A percentile compares a stretch with the other conserved stretches of the same genome.
phyloP scores from a whole-genome alignment of 2,329 filamentous ascomycete species.

The Diaporthe nobilis region DNA sequence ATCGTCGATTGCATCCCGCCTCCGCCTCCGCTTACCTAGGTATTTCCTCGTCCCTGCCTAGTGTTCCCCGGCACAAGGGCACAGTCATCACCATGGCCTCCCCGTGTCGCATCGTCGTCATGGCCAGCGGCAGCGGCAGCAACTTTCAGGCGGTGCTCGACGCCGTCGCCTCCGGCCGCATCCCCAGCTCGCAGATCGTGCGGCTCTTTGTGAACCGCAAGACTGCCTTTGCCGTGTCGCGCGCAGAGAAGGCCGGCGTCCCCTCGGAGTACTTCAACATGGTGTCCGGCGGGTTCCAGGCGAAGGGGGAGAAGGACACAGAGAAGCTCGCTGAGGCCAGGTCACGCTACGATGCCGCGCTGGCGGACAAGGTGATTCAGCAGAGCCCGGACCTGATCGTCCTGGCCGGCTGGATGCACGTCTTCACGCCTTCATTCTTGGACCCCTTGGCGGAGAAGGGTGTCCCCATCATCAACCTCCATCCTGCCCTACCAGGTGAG shows the following conservation, averaged over 20 bases:
- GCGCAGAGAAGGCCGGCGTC: constrained; percentile 68
- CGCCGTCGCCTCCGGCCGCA: constrained; percentile 55
- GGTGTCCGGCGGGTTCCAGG: constrained; percentile 76
- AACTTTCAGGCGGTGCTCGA: constrained; percentile 83
- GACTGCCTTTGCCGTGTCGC: constrained; percentile 60
- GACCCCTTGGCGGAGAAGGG: constrained; percentile 73
- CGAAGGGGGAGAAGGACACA: constrained; percentile 72
- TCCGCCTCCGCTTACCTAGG: not conserved
- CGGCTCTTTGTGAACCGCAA: constrained; percentile 64
- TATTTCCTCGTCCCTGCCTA: not conserved
- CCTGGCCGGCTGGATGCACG: constrained; percentile 90
- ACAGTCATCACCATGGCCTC: constrained; percentile 28
- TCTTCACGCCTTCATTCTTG: constrained; percentile 79
- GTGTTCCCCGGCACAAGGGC: not conserved
- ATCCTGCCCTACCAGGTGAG: constrained; percentile 79
- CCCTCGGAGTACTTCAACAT: constrained; percentile 87
- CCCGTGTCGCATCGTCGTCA: constrained; percentile 71
- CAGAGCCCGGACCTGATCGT: constrained; percentile 81
- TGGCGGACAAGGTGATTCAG: constrained; percentile 76
- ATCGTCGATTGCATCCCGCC: not conserved
- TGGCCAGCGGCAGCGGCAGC: constrained; percentile 81
- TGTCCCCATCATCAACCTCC: constrained; percentile 84
- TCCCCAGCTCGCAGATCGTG: constrained; percentile 60
- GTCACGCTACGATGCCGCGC: constrained; percentile 79
- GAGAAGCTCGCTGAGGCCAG: constrained; percentile 69